Evolutionary conservation across 345 rosid genomes (phyloP), one percentile per base, ranked within the genome.

Genomic region (Eucalyptus camaldulensis): DNA sequence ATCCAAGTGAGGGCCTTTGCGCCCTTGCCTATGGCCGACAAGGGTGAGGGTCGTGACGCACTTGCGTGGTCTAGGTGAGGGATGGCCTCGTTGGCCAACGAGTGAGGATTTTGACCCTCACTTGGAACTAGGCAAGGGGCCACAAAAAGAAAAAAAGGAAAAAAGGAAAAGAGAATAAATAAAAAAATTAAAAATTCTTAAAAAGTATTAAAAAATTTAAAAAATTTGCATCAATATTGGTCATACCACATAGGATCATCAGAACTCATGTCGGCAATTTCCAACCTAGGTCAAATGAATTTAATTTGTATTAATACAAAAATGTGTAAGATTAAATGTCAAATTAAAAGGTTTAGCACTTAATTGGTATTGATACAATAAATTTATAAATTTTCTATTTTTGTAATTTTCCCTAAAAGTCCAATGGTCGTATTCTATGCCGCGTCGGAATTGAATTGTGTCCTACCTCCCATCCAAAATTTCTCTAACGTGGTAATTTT

Each of bases 191-290:
- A 3, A 53, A 19, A 53, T 17, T n/a, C n/a, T n/a, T n/a, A n/a
- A n/a, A n/a, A n/a, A n/a, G 2, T 8, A 13, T 13, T 49, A 5
- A 49, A 49, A 49, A 49, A 53, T 53, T n/a, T n/a, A n/a, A n/a
- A n/a, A n/a, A n/a, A n/a, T n/a, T n/a, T 53, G 5, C 2, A 3
- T 53, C 4, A 53, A 2, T 7, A 53, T 53, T 53, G 10, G 0
- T 53, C 1, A 0, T 53, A 1, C 2, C 2, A 3, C 10, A 1
- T 19, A 53, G 0, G 9, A 53, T 53, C 5, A 53, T 53, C 1
- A 19, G 1, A 53, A 7, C 24, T 4, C 24, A 53, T 53, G 2
- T 53, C 0, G 19, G 0, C 10, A 19, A 53, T 53, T 53, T 53
- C 2, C 2, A 53, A 53, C 58, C 22, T 8, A 19, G 9, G 24